Evolutionary conservation across 371 early-diverging fungal genomes (phyloP).

Genomic region (Catenaria anguillulae): DNA sequence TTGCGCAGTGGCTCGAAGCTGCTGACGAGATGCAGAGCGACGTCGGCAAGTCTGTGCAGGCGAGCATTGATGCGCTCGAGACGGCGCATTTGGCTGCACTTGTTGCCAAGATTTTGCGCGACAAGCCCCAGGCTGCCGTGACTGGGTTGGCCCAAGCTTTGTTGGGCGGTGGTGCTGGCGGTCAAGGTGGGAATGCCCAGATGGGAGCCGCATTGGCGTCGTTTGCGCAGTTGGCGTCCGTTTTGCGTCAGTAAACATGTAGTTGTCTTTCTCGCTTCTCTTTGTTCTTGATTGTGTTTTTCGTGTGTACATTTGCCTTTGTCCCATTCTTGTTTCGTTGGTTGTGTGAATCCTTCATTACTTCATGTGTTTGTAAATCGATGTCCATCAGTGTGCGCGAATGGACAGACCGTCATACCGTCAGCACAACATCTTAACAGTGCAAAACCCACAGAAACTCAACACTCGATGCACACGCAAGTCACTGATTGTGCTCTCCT

Average conservation of each 20-base stretch:
- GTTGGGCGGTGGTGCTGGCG: not conserved
- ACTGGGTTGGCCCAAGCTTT: not conserved
- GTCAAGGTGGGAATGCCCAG: not conserved
- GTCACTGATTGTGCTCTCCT: no score
- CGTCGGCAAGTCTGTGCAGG: not conserved
- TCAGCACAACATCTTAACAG: no score
- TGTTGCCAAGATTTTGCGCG: not conserved
- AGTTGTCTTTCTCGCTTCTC: no score
- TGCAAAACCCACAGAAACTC: no score
- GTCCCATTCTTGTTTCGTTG: no score
- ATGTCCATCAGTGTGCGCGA: no score
- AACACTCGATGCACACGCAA: no score
- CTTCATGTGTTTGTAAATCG: no score
- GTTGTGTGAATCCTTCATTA: no score
- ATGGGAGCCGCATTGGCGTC: not conserved
- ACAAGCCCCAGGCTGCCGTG: constrained; percentile 6
- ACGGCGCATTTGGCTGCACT: not conserved
- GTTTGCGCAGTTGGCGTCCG: not conserved
- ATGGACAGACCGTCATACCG: no score
- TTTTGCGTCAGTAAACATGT: not conserved
- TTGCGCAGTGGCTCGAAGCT: not conserved
- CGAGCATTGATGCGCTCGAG: constrained; percentile 1
- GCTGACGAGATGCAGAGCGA: not conserved
- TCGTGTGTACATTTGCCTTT: no score
- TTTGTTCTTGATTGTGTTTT: no score